Base-by-base conservation (phyloP, 2,329 filamentous ascomycete species). In the Arthrobotrys conoides region DNA sequence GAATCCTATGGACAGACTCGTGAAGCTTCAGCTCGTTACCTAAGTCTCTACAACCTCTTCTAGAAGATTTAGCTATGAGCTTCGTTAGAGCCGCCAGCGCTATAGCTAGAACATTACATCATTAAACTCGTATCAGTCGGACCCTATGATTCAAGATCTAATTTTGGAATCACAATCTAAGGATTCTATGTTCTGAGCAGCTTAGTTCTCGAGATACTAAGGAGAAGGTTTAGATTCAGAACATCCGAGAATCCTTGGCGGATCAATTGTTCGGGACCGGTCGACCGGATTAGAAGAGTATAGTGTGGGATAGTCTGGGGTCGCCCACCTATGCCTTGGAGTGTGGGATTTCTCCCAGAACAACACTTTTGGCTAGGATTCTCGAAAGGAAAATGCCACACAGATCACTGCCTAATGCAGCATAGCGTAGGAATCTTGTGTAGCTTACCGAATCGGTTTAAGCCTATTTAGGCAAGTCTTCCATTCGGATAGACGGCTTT, bases 341-440 rank as follows among this genome's bases (percentile, higher is more conserved):
- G n/a, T 48, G 44, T 24, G 18, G 14, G 51, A 55, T 55, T 9
- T 33, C 16, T n/a, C 5, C 51, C 33, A 30, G 9, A 30, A n/a
- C 22, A 33, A 55, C 12, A 18, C 24, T 55, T 55, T 33, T 55
- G 3, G 5, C 24, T 55, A 55, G 51, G 22, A 55, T 55, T 30
- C 51, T 30, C 10, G 27, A 55, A 30, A n/a, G 30, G 10, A 55
- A 55, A 51, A 51, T 51, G 22, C 48, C 18, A 51, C 48, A 51
- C 8, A 5, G 16, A 24, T 14, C 20, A 12, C 12, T 24, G 1
- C 48, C 48, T 12, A 51, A 51, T 51, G 5, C 9, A 12, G 38
- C 3, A 41, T 41, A 41, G 38, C 5, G 14, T 41, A 41, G 48
- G 10, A 51, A 5, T 20, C 9, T 46, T 8, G 5, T n/a, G 8